Evolutionary conservation across 345 rosid species (phyloP), one percentile per base, ranked within the genome.

Genomic region (Aquilaria yunnanensis): DNA sequence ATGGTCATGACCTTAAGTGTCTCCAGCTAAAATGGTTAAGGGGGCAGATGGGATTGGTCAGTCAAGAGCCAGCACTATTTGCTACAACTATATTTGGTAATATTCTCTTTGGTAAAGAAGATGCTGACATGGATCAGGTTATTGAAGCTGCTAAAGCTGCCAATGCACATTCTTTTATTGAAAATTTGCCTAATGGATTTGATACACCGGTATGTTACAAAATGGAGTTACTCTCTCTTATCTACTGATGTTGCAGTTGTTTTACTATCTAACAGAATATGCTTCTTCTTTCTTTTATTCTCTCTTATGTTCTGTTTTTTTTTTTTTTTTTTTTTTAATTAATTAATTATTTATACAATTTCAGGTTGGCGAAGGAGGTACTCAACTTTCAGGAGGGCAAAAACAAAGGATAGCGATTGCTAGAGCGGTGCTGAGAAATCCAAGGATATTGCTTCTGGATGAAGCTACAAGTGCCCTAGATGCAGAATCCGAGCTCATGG

Each of bases 401-500:
- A 91, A 91, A 60, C 96, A 91, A 78, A 80, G 97, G 67, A 88
- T 91, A 32, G 94, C 96, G 5, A 89, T 92, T 63, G 92, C 96
- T 47, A 79, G 98, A 73, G 96, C 95, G 9, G 76, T 89, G 33
- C 54, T 92, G 75, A 78, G 89, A 60, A 87, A 92, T 68, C 98
- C 98, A 23, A 85, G 67, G 78, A 85, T 91, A 67, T 14, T 88
- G 60, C 93, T 88, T 14, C 69, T 88, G 61, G 97, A 91, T 76
- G 97, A 91, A 68, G 96, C 97, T 13, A 91, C 96, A 2, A 91
- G 96, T 63, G 97, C 97, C 14, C 93, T 91, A 47, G 98, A 92
- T 73, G 64, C 82, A 9, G 96, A 83, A 67, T 89, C 98, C 14
- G 95, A 89, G 73, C 83, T 75, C 54, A 49, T 78, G 8, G 98